A percentile compares a stretch with the other conserved stretches of the same genome.
phyloP scores from a whole-genome alignment of 768 basidiomycete genomes.

The Clavaria fumosa region DNA sequence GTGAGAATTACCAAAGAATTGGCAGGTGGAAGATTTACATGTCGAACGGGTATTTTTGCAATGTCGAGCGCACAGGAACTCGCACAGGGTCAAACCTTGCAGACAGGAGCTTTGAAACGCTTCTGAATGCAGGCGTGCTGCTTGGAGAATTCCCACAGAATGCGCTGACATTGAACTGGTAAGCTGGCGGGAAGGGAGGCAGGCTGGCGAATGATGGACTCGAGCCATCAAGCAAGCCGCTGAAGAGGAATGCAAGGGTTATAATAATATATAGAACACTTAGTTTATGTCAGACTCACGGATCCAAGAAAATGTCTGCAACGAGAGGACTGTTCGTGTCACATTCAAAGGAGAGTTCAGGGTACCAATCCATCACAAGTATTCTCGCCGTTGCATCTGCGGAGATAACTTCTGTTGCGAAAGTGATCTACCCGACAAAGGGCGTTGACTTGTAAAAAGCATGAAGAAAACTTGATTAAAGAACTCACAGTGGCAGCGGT shows the following conservation, averaged over 20 bases:
- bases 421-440: conserved; percentile 1
- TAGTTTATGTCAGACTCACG: background rate
- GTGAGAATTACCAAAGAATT: background rate
- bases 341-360: background rate
- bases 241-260: conserved; percentile 2
- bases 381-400: conserved; percentile 6
- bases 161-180: conserved; percentile 5
- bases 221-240: conserved; percentile 8
- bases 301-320: conserved; percentile 8
- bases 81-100: conserved; percentile 3
- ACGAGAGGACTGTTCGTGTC: conserved; percentile 2
- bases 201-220: conserved; percentile 6
- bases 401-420: conserved; percentile 6
- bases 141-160: background rate
- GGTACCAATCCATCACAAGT: conserved; percentile 8
- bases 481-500: conserved; percentile 1
- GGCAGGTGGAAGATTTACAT: conserved; percentile 1
- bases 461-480: background rate
- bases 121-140: conserved; percentile 4
- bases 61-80: background rate
- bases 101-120: conserved; percentile 6
- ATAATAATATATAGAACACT: background rate
- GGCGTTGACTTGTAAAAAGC: background rate
- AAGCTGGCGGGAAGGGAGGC: conserved; percentile 7
- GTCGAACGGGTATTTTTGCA: conserved; percentile 9